Conservation (phyloP, 2,329 filamentous ascomycete species). For the Ramularia endophylla region DNA sequence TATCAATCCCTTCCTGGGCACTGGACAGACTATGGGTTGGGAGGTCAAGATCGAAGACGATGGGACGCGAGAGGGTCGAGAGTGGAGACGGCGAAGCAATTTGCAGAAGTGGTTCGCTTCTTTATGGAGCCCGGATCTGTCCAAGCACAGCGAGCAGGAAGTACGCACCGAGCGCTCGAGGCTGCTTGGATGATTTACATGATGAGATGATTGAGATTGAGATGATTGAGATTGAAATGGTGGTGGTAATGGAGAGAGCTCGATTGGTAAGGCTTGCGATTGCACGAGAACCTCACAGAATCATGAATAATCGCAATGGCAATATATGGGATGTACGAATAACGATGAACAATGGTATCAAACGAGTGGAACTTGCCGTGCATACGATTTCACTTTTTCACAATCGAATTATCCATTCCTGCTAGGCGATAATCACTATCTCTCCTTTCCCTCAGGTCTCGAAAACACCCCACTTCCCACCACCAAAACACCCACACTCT, state of each 20-base stretch:
- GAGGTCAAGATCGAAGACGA: conserved; percentile 28
- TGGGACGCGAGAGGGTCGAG: conserved; percentile 16
- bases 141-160: conserved; percentile 34
- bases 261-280: too few relatives aligned
- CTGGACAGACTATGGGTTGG: conserved; percentile 25
- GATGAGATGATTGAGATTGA: background rate
- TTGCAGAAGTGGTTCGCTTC: conserved; percentile 11
- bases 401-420: too few relatives aligned
- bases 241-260: too few relatives aligned
- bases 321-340: too few relatives aligned
- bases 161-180: conserved; percentile 27
- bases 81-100: conserved; percentile 17
- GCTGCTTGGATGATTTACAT: conserved; percentile 16
- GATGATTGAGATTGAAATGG: background rate
- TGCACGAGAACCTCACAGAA: too few relatives aligned
- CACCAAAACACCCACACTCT: conserved; percentile 2
- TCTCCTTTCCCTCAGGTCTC: too few relatives aligned
- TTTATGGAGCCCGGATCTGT: conserved; percentile 12
- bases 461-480: conserved; percentile 12
- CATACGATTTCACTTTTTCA: too few relatives aligned
- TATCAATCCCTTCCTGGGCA: conserved; percentile 24
- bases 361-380: too few relatives aligned
- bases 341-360: too few relatives aligned
- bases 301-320: too few relatives aligned
- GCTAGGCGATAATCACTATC: too few relatives aligned